phyloP scores from a whole-genome alignment of 305 asterid species.

The Striga hermonthica region DNA sequence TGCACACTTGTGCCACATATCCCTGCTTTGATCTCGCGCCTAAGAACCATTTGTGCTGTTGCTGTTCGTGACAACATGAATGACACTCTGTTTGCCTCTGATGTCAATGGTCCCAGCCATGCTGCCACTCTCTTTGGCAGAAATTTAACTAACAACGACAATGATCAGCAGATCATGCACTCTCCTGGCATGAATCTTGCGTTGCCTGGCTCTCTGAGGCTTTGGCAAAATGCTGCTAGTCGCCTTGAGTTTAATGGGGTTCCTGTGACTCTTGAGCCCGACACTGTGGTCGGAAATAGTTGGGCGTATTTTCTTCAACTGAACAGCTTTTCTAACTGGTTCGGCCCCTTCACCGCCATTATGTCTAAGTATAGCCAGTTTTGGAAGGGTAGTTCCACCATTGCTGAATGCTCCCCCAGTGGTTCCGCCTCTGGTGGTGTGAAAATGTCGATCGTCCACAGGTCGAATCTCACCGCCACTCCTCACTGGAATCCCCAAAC shows the following conservation, averaged over 20 bases:
- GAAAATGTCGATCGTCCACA: neutral
- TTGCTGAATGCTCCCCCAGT: neutral
- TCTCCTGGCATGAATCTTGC: neutral
- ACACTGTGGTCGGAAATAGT: neutral
- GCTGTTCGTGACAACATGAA: neutral
- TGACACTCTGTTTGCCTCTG: neutral
- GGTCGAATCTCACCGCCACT: neutral
- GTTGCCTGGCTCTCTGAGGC: neutral
- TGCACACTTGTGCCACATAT: neutral
- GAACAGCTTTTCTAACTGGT: neutral
- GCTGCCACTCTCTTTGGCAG: neutral
- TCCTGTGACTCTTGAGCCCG: neutral
- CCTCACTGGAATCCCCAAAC: neutral
- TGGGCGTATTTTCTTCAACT: neutral
- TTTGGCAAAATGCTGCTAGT: neutral
- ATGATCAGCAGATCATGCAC: neutral
- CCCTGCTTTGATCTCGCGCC: neutral
- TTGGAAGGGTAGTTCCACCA: neutral
- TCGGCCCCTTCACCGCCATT: neutral
- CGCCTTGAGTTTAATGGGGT: neutral
- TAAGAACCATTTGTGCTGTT: neutral
- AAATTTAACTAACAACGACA: neutral
- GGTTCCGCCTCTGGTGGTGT: neutral
- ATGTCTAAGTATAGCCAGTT: neutral
- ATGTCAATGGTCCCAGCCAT: neutral